Evolutionary conservation across 2,329 filamentous ascomycete species (phyloP).

Genomic region (Bisporella sp.): DNA sequence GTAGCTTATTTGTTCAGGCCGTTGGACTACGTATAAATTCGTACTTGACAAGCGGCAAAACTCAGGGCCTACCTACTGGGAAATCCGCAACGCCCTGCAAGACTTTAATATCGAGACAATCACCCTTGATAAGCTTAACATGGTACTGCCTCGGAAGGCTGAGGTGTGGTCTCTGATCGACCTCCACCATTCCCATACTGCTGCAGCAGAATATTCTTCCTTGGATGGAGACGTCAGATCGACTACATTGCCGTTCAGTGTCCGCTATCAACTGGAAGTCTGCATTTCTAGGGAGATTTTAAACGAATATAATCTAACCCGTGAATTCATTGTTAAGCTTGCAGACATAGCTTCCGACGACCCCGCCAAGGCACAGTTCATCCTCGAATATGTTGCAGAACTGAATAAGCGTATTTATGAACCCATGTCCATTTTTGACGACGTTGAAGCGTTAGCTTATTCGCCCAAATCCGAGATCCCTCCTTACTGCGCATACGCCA

Average conservation of each 20-base stretch:
- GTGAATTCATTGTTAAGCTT: slow-evolving; percentile 60
- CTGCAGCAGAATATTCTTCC: slow-evolving; percentile 13
- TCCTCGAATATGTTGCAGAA: slow-evolving; percentile 70
- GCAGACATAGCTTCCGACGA: slow-evolving; percentile 37
- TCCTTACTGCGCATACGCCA: slow-evolving; percentile 65
- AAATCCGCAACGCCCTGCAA: slow-evolving; percentile 36
- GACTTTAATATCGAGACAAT: slow-evolving; percentile 66
- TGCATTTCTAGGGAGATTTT: slow-evolving; percentile 78
- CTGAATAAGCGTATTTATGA: slow-evolving; percentile 55
- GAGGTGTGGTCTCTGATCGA: slow-evolving; percentile 38
- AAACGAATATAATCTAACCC: slow-evolving; percentile 66
- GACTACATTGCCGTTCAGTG: slow-evolving; percentile 53
- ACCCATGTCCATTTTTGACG: slow-evolving; percentile 64
- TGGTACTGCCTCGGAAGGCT: slow-evolving; percentile 28
- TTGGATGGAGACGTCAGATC: slow-evolving; percentile 21
- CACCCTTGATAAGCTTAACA: slow-evolving; percentile 34
- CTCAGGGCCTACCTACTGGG: slow-evolving; percentile 10
- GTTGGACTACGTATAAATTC: slow-evolving; percentile 56
- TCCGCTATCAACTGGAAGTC: slow-evolving; percentile 87
- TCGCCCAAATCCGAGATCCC: slow-evolving; percentile 49
- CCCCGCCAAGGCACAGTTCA: slow-evolving; percentile 46
- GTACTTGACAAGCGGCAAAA: slow-evolving; percentile 33
- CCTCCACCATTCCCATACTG: slow-evolving; percentile 7
- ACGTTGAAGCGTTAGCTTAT: slow-evolving; percentile 41
- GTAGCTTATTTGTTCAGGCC: slow-evolving; percentile 32